These are phyloP conservation scores for Babesia sp. DNA, from an alignment of 169 alveolate species.

Conservation along the genomic window DNA sequence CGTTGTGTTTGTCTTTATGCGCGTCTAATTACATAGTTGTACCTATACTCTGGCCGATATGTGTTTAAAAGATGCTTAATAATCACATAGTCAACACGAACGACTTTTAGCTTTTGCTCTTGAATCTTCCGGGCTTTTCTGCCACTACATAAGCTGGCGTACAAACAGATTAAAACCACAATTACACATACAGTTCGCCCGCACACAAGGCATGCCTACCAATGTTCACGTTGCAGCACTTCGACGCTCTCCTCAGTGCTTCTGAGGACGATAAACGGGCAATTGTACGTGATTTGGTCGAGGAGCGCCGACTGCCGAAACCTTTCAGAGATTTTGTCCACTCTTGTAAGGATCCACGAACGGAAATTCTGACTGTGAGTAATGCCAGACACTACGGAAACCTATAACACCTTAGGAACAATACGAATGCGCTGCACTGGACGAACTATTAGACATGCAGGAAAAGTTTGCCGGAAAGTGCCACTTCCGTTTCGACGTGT, in stretches of 20 bases:
- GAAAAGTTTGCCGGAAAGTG: slow-evolving; percentile 3
- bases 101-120: no score
- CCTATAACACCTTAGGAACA: neutral
- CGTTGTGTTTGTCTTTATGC: no score
- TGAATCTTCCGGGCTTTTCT: neutral
- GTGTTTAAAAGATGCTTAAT: no score
- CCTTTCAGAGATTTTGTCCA: slow-evolving; percentile 32
- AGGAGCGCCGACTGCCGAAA: slow-evolving; percentile 1
- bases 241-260: neutral
- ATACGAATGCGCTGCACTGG: neutral
- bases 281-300: neutral
- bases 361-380: slow-evolving; percentile 23
- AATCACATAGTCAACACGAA: no score
- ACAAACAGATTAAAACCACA: neutral
- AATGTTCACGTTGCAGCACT: slow-evolving; percentile 15
- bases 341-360: slow-evolving; percentile 35
- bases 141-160: neutral
- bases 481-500: slow-evolving; percentile 45
- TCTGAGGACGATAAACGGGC: neutral
- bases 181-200: no score
- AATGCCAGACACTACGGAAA: no score
- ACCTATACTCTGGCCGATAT: no score
- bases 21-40: no score
- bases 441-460: slow-evolving; percentile 5
- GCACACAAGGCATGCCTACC: slow-evolving; percentile 29